phyloP scores from a whole-genome alignment of 2,329 filamentous ascomycete genomes.

The Xylogone sp. region DNA sequence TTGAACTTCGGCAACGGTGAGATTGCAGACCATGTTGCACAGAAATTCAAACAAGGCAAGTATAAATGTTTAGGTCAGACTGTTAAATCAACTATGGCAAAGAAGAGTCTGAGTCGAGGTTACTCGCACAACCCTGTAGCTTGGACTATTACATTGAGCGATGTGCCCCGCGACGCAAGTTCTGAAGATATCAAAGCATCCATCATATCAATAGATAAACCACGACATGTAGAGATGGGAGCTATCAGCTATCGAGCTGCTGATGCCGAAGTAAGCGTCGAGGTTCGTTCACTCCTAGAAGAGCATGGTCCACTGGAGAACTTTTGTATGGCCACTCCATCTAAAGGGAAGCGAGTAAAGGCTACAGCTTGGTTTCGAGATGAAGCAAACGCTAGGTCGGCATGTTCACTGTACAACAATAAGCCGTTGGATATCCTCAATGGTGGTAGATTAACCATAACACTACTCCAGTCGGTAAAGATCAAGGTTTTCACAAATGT shows the following conservation, averaged over 20 bases:
- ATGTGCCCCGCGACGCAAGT: conserved; percentile 14
- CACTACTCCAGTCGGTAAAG: conserved; percentile 7
- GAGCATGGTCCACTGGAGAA: conserved; percentile 9
- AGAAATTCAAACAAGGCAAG: conserved; percentile 16
- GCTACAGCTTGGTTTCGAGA: conserved; percentile 8
- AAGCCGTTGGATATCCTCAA: conserved; percentile 4
- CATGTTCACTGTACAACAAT: conserved; percentile 8
- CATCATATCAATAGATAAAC: conserved; percentile 10
- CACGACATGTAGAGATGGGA: conserved; percentile 14
- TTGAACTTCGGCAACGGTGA: conserved; percentile 20
- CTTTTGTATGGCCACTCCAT: conserved; percentile 6
- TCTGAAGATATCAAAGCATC: conserved; percentile 11
- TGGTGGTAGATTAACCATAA: conserved; percentile 6
- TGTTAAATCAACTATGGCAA: conserved; percentile 7
- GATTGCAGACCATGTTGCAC: conserved; percentile 16
- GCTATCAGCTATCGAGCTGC: conserved; percentile 9
- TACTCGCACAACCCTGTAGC: conserved; percentile 8
- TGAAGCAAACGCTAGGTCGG: conserved; percentile 8
- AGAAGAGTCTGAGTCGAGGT: conserved; percentile 2
- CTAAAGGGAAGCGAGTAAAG: conserved; percentile 6
- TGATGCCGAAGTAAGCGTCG: conserved; percentile 13
- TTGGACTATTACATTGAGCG: conserved; percentile 20
- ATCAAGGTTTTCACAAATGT: conserved; percentile 7
- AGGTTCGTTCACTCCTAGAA: conserved; percentile 12
- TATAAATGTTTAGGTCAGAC: conserved; percentile 17